Base-by-base conservation (phyloP, 148 eudicot genomes). In the Hydrangea macrophylla region DNA sequence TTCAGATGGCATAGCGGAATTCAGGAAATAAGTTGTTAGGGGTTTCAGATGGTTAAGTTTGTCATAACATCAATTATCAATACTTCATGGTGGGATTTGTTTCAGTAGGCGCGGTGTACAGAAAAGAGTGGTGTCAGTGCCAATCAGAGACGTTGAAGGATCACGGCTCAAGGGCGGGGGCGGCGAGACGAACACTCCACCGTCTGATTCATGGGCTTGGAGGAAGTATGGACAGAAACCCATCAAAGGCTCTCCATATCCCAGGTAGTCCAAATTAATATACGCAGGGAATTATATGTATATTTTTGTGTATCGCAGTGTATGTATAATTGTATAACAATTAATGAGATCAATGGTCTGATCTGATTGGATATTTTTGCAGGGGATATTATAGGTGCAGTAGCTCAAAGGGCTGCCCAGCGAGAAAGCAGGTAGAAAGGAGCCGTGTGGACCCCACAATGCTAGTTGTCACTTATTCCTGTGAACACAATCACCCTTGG, bases 131-230 rank as follows among this genome's bases (percentile, higher is more conserved):
- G 79, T 85, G 45, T 64, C 75, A 37, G 72, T 82, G 23, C 82
- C 84, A 62, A 81, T 87, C 30, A 77, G 72, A 26, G 92, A 79
- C 0, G 57, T 32, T 22, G 85, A 84, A 45, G 90, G 86, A 58
- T 73, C 74, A 45, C 76, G 85, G 60, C 78, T 79, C 53, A 86
- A 64, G 74, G 67, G 70, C 53, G 53, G n/a, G 53, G 84, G 61
- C 73, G 67, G 70, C 53, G 53, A 48, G 53, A 48, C 6, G 6
- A 18, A 22, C 6, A 22, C 53, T 77, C 92, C 92, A 39, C 92
- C 92, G 60, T 75, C 86, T 10, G 88, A 87, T 87, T 82, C 88
- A 23, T 87, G 92, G 92, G 80, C 92, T 18, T 84, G 92, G 92
- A 81, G 92, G 67, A 87, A 87, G 54, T 87, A 87, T 71, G 92